A percentile compares a stretch with the other conserved stretches of the same genome.
These are phyloP conservation scores for Exophiala lecanii-corni DNA, from an alignment of 2,329 filamentous ascomycete genomes.

Conservation along the genomic window DNA sequence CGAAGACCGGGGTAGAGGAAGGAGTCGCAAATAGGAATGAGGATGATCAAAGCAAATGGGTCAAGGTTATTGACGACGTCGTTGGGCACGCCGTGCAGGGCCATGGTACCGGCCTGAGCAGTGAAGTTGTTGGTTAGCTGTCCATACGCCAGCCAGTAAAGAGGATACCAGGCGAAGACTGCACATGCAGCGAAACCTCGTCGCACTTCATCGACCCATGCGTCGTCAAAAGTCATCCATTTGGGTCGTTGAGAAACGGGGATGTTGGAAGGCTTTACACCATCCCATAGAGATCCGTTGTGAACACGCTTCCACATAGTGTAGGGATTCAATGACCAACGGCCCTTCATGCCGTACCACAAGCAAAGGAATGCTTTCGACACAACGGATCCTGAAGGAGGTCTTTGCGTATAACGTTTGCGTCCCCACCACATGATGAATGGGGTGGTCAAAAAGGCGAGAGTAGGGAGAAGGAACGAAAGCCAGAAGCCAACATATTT, in stretches of 20 bases:
- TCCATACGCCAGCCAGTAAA: conserved; percentile 52
- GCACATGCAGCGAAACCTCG: conserved; percentile 66
- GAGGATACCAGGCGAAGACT: conserved; percentile 48
- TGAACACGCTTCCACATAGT: conserved; percentile 36
- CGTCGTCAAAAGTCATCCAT: conserved; percentile 81
- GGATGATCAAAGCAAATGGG: conserved; percentile 55
- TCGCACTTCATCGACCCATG: conserved; percentile 73
- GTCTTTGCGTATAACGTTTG: conserved; percentile 58
- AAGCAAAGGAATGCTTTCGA: conserved; percentile 56
- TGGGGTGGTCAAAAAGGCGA: conserved; percentile 59
- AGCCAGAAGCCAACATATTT: conserved; percentile 74
- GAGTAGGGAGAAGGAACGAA: conserved; percentile 63
- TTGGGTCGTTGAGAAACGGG: conserved; percentile 44
- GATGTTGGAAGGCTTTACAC: conserved; percentile 53
- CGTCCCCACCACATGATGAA: conserved; percentile 55
- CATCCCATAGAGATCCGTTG: conserved; percentile 29
- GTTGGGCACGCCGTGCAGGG: conserved; percentile 50
- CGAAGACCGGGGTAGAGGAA: conserved; percentile 56
- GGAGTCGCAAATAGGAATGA: conserved; percentile 29
- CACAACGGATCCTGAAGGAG: conserved; percentile 62
- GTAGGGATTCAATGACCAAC: conserved; percentile 58
- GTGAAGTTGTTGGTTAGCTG: conserved; percentile 43
- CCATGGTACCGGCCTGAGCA: conserved; percentile 54
- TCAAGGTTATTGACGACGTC: conserved; percentile 59
- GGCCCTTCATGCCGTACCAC: conserved; percentile 56